Percentiles rank a stretch among this genome's conserved stretches.
Evolutionary conservation across 108 stramenopile genomes (phyloP).

Genomic region (Stephanodiscus triporus): DNA sequence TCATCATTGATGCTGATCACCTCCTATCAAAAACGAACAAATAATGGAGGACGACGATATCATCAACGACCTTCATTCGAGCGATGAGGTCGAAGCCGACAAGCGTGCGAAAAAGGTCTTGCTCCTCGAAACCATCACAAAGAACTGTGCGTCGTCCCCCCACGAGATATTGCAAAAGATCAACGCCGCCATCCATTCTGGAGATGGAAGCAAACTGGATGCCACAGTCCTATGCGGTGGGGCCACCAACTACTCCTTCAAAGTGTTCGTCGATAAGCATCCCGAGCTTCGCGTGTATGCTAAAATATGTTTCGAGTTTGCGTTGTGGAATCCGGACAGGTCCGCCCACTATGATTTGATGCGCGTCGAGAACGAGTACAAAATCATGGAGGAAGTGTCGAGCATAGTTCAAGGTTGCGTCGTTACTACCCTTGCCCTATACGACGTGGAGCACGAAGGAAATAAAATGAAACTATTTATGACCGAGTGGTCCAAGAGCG

Average conservation of each 20-base stretch:
- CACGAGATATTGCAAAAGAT: constrained; percentile 23
- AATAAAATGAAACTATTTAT: constrained; percentile 56
- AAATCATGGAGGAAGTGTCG: constrained; percentile 30
- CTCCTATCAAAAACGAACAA: too few species aligned
- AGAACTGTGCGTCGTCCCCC: constrained; percentile 7
- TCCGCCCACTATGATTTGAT: constrained; percentile 21
- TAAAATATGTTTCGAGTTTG: constrained; percentile 34
- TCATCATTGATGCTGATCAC: too few species aligned
- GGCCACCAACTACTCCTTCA: constrained; percentile 41
- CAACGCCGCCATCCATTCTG: not conserved
- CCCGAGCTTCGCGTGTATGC: constrained; percentile 33
- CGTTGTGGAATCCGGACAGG: constrained; percentile 45
- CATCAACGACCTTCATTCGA: not conserved
- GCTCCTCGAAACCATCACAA: constrained; percentile 15
- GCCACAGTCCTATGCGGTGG: constrained; percentile 35
- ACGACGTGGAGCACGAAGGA: constrained; percentile 32
- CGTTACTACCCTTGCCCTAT: constrained; percentile 17
- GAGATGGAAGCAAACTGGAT: constrained; percentile 17
- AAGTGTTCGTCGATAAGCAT: constrained; percentile 21
- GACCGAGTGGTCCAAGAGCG: constrained; percentile 46
- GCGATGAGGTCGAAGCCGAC: constrained; percentile 2
- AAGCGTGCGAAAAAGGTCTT: constrained; percentile 14
- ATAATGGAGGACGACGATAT: not conserved
- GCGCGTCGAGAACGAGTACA: constrained; percentile 35
- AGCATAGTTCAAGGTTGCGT: constrained; percentile 14